Conservation (phyloP, 2,329 filamentous ascomycete species). For the Zalaria sp. region DNA sequence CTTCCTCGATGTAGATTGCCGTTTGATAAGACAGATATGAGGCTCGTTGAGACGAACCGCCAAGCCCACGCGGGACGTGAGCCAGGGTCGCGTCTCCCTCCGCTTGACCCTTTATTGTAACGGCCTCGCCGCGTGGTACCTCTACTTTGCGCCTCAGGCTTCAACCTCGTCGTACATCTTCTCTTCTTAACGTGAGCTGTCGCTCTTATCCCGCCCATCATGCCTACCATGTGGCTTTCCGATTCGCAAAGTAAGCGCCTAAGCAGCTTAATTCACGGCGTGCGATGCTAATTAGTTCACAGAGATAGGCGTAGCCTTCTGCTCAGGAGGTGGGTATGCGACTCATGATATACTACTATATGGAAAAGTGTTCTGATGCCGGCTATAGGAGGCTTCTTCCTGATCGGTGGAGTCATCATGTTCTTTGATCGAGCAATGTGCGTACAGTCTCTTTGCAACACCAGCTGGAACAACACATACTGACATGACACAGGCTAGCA, state of each 20-base stretch:
- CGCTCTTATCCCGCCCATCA: slow-evolving; percentile 16
- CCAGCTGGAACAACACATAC: slow-evolving; percentile 8
- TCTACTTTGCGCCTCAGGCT: no score
- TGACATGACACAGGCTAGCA: slow-evolving; percentile 50
- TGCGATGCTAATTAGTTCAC: slow-evolving; percentile 9
- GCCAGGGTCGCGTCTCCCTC: no score
- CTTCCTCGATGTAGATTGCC: no score
- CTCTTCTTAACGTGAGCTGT: no score
- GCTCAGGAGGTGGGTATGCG: slow-evolving; percentile 71
- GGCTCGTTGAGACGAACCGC: no score
- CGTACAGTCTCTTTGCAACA: slow-evolving; percentile 19
- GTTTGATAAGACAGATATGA: no score
- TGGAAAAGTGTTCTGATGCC: no score
- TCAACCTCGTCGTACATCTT: no score
- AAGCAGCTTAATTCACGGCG: slow-evolving; percentile 4
- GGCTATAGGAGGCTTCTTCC: slow-evolving; percentile 64
- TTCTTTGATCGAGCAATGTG: slow-evolving; percentile 97
- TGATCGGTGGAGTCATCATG: slow-evolving; percentile 84
- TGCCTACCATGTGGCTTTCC: slow-evolving; percentile 92
- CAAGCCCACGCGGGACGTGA: no score
- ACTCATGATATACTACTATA: no score
- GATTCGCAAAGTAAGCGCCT: slow-evolving; percentile 72
- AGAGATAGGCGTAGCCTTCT: slow-evolving; percentile 98
- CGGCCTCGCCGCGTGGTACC: no score
- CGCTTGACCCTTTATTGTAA: no score